Conservation (phyloP, 2,329 filamentous ascomycete species). For the Exophiala lecanii-corni region DNA sequence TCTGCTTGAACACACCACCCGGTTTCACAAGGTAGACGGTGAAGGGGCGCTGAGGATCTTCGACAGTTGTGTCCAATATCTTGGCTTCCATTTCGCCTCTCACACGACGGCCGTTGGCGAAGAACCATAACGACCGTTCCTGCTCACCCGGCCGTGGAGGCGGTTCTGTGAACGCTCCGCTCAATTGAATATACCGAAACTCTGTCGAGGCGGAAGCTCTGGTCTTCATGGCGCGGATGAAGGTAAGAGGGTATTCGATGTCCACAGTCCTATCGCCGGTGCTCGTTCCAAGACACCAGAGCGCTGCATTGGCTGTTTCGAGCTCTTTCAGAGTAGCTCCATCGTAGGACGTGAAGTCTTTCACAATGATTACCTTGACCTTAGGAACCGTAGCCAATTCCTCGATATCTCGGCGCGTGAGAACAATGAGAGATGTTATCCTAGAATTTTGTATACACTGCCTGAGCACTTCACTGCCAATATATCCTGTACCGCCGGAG, state of each 20-base stretch:
- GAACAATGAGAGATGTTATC: constrained; percentile 50
- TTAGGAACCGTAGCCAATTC: constrained; percentile 46
- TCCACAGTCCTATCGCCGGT: constrained; percentile 11
- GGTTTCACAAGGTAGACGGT: constrained; percentile 13
- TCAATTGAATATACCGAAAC: constrained; percentile 14
- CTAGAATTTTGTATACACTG: constrained; percentile 47
- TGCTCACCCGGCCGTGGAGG: constrained; percentile 8
- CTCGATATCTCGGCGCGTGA: constrained; percentile 45
- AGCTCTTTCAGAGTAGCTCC: constrained; percentile 39
- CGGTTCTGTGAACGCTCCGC: constrained; percentile 16
- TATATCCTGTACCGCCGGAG: constrained; percentile 54
- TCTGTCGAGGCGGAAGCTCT: neutral
- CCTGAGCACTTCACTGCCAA: constrained; percentile 51
- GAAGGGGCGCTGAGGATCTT: constrained; percentile 1
- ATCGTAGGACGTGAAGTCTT: constrained; percentile 53
- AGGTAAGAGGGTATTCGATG: constrained; percentile 12
- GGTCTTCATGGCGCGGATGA: constrained; percentile 9
- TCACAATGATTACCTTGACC: constrained; percentile 46
- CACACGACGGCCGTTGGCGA: neutral
- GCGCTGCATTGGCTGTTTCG: constrained; percentile 42
- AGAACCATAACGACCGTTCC: constrained; percentile 12
- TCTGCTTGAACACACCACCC: constrained; percentile 5
- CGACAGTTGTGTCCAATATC: constrained; percentile 3
- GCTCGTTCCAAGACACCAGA: constrained; percentile 35
- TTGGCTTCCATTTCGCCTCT: constrained; percentile 2